Percentiles rank a stretch among this genome's conserved stretches.
Evolutionary conservation across 371 early-diverging fungal genomes (phyloP).

Genomic region (Mucor velutinosus): DNA sequence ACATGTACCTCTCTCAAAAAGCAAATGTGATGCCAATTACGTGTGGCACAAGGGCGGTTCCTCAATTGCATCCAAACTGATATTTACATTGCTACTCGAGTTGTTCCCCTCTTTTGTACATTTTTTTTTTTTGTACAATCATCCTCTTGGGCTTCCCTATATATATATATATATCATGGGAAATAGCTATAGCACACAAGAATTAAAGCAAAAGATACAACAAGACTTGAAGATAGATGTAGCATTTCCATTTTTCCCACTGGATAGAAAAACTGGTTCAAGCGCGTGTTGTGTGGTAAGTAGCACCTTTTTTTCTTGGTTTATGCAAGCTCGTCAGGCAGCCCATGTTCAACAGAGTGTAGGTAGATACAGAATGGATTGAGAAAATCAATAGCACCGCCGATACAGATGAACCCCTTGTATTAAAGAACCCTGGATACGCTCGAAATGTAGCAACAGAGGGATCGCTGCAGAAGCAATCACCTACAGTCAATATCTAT

Average conservation of each 20-base stretch:
- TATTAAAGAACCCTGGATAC: conserved; percentile 30
- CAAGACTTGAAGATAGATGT: conserved; percentile 60
- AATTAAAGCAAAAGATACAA: conserved; percentile 44
- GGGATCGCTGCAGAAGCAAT: conserved; percentile 36
- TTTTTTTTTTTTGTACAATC: not conserved
- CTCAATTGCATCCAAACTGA: not conserved
- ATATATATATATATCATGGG: conserved; percentile 27
- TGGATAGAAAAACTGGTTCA: conserved; percentile 51
- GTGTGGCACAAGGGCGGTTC: not conserved
- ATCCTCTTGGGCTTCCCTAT: not conserved
- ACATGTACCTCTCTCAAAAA: not conserved
- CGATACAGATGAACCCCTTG: not conserved
- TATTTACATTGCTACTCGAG: not conserved
- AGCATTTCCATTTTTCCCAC: conserved; percentile 65
- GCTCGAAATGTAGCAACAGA: conserved; percentile 11
- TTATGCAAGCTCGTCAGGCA: not conserved
- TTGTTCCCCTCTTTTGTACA: not conserved
- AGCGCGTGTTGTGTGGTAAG: conserved; percentile 68
- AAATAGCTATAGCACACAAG: conserved; percentile 40
- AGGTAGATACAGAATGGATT: conserved; percentile 53
- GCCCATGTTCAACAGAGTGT: not conserved
- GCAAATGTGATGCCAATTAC: not conserved
- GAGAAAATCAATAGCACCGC: conserved; percentile 24
- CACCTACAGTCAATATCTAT: conserved; percentile 51
- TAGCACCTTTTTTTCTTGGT: not conserved